These are phyloP conservation scores for Jackrogersella multiformis DNA, from an alignment of 495 filamentous ascomycete genomes.

Conservation along the genomic window DNA sequence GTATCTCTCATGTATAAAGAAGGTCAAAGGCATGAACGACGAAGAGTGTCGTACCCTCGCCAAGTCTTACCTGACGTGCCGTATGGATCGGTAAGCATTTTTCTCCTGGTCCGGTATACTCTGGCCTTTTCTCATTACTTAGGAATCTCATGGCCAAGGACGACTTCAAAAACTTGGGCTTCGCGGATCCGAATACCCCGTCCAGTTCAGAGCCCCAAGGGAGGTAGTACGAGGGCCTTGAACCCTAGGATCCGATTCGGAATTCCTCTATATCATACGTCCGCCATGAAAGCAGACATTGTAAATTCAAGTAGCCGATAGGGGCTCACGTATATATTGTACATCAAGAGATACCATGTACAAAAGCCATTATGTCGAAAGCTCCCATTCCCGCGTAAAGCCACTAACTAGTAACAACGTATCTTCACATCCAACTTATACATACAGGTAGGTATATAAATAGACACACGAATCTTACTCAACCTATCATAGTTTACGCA, in stretches of 20 bases:
- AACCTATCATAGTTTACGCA: background rate
- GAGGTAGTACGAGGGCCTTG: background rate
- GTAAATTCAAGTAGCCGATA: background rate
- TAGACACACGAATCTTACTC: background rate
- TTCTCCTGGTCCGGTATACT: background rate
- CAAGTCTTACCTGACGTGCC: conserved; percentile 86
- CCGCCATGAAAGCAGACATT: too few relatives aligned
- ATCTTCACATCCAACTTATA: background rate
- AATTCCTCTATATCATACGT: background rate
- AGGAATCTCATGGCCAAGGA: conserved; percentile 97
- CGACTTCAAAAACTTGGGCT: conserved; percentile 91
- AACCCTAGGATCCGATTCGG: background rate
- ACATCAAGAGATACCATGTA: background rate
- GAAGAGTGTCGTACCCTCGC: conserved; percentile 83
- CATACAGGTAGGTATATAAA: background rate
- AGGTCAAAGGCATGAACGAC: conserved; percentile 82
- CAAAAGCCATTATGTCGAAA: background rate
- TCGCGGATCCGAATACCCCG: conserved; percentile 57
- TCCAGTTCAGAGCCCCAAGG: conserved; percentile 26
- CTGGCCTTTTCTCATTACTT: conserved; percentile 15
- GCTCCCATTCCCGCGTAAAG: background rate
- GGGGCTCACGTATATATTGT: background rate
- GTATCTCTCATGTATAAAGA: conserved; percentile 87
- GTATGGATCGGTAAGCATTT: conserved; percentile 88
- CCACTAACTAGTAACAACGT: background rate